Evolutionary conservation across 768 basidiomycete species (phyloP), one percentile per base, ranked within the genome.

Genomic region (Brasilioporus rufonigricans): DNA sequence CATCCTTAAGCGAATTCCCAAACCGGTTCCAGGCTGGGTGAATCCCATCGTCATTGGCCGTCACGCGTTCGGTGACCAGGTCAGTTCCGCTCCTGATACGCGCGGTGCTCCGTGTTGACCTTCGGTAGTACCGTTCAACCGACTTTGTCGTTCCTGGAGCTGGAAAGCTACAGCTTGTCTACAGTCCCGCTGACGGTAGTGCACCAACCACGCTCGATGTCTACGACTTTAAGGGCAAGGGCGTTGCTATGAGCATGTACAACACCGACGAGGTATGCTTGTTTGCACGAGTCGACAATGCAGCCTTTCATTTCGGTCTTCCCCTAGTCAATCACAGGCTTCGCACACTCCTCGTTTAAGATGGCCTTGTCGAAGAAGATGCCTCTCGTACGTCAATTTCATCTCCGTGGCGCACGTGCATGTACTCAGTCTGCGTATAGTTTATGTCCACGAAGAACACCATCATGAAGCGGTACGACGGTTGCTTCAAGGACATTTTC

Each of bases 381-480:
- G 80, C 82, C 86, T 39, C 70, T 91, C 64, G 86, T 86, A 60
- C n/a, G 78, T 65, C 19, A 27, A 40, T 12, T 52, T 53, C 51
- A 58, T 60, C 23, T 57, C 49, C 48, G 44, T 53, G 48, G 16
- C 12, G 18, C 41, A 48, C 31, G 44, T 54, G 45, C n/a, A n/a
- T n/a, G 41, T 33, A 41, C 46, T 35, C 39, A 49, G 26, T 3
- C 29, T 11, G 50, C 32, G 23, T 16, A 50, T 43, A 91, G 85
- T 98, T 95, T 80, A 84, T 98, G 90, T 94, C 92, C 12, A 98
- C 96, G 39, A 98, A 99, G 78, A 98, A 96, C 75, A 96, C 93
- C 23, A 95, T 96, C 74, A 67, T 96, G 68, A 96, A 99, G 78
- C 94, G 88, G 69, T 99, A 99, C 71, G 97, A 98, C 66, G 97